A percentile compares a stretch with the other conserved stretches of the same genome.
Conservation (phyloP, 768 basidiomycete genomes). For the Saitozyma sp. region DNA sequence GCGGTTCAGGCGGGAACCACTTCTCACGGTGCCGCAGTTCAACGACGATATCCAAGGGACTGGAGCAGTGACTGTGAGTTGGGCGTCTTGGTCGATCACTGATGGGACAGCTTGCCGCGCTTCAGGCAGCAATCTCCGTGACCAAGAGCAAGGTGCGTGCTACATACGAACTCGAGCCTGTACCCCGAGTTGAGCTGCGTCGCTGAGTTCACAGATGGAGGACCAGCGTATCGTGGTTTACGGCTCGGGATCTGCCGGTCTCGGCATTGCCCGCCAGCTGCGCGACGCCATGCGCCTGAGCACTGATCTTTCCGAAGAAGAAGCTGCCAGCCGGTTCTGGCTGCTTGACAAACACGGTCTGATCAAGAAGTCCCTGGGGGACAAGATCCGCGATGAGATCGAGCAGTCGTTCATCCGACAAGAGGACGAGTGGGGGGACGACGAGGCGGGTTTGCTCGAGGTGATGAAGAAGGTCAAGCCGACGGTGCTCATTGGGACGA, state of each 20-base stretch:
- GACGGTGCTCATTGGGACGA: slow-evolving; percentile 81
- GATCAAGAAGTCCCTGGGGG: slow-evolving; percentile 59
- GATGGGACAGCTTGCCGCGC: slow-evolving; percentile 42
- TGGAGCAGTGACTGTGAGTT: slow-evolving; percentile 50
- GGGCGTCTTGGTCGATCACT: neutral
- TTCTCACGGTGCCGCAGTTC: slow-evolving; percentile 49
- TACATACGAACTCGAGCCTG: neutral
- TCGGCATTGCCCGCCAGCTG: slow-evolving; percentile 68
- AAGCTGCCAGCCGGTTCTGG: slow-evolving; percentile 70
- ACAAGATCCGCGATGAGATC: slow-evolving; percentile 55
- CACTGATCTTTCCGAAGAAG: slow-evolving; percentile 57
- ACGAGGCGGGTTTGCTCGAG: slow-evolving; percentile 59
- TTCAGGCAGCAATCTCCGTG: slow-evolving; percentile 47
- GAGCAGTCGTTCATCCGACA: slow-evolving; percentile 60
- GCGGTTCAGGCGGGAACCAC: too few relatives aligned
- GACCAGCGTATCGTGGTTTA: slow-evolving; percentile 77
- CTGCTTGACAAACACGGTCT: slow-evolving; percentile 71
- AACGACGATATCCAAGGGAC: slow-evolving; percentile 73
- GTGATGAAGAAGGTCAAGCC: slow-evolving; percentile 72
- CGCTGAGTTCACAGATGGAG: slow-evolving; percentile 55
- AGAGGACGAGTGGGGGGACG: slow-evolving; percentile 59
- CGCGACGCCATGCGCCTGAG: slow-evolving; percentile 69
- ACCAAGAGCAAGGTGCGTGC: slow-evolving; percentile 64
- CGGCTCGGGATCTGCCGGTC: slow-evolving; percentile 72
- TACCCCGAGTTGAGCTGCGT: neutral